Conservation (phyloP, 2,329 filamentous ascomycete genomes). For the Epichloe scottii region DNA sequence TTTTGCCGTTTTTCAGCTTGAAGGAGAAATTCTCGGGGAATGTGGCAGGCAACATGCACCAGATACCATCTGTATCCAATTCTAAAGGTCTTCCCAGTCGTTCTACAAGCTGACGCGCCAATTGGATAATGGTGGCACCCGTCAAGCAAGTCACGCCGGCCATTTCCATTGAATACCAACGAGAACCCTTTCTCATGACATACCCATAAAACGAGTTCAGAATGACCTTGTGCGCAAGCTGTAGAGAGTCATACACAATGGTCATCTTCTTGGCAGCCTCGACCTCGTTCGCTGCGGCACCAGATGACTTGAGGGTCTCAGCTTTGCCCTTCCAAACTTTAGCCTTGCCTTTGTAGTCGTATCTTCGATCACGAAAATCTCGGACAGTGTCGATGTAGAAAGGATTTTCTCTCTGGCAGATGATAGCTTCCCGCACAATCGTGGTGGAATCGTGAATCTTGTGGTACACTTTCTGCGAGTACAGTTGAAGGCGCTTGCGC, state of each 20-base stretch:
- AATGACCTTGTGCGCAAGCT: constrained; percentile 97
- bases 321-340: constrained; percentile 99
- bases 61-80: constrained; percentile 96
- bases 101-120: constrained; percentile 88
- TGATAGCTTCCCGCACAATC: constrained; percentile 89
- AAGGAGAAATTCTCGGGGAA: constrained; percentile 96
- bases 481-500: constrained; percentile 79
- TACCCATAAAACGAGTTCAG: constrained; percentile 98
- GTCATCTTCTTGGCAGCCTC: constrained; percentile 99
- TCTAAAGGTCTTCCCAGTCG: constrained; percentile 85
- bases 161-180: constrained; percentile 99
- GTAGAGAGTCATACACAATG: constrained; percentile 84
- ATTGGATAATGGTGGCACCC: constrained; percentile 90
- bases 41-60: constrained; percentile 94
- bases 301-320: constrained; percentile 69
- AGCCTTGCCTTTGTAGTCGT: constrained; percentile 96
- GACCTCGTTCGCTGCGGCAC: constrained; percentile 62
- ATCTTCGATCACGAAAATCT: constrained; percentile 90
- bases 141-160: constrained; percentile 96
- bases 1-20: constrained; percentile 91
- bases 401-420: constrained; percentile 94
- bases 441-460: constrained; percentile 95
- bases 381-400: constrained; percentile 97
- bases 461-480: constrained; percentile 98
- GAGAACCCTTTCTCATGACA: constrained; percentile 96